Conservation (phyloP, 2,329 filamentous ascomycete species). For the Knufia petricola region DNA sequence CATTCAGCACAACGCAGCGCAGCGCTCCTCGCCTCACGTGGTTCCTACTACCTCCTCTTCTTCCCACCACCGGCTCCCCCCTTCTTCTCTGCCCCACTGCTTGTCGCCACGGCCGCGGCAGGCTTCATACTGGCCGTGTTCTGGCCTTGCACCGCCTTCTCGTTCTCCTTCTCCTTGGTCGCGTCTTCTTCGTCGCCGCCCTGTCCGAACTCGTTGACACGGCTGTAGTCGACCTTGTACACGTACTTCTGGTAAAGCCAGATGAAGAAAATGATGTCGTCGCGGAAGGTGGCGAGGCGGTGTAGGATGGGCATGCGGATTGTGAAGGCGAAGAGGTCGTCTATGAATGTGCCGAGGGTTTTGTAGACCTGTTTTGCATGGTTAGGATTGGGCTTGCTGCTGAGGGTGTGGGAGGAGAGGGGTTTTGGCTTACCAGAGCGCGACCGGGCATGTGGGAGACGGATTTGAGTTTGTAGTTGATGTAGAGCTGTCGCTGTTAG, state of each 20-base stretch:
- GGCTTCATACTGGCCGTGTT: slow-evolving; percentile 21
- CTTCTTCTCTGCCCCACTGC: slow-evolving; percentile 16
- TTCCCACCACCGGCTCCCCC: slow-evolving; percentile 16
- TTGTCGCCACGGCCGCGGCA: slow-evolving; percentile 15
- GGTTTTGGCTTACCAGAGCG: slow-evolving; percentile 94
- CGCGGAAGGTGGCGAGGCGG: slow-evolving; percentile 79
- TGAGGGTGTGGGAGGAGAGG: slow-evolving; percentile 65
- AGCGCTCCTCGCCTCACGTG: too few relatives aligned
- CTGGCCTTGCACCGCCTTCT: slow-evolving; percentile 18
- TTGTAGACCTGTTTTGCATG: slow-evolving; percentile 99
- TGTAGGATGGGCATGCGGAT: slow-evolving; percentile 98
- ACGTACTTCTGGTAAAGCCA: slow-evolving; percentile 92
- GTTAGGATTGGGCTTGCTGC: slow-evolving; percentile 38
- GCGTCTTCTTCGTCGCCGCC: slow-evolving; percentile 74
- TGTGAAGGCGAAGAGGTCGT: slow-evolving; percentile 95
- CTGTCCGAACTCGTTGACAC: slow-evolving; percentile 97
- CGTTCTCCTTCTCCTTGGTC: slow-evolving; percentile 11
- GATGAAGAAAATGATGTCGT: slow-evolving; percentile 97
- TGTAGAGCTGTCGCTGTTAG: slow-evolving; percentile 59
- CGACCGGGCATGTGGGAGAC: slow-evolving; percentile 85
- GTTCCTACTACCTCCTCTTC: slow-evolving; percentile 18
- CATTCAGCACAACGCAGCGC: too few relatives aligned
- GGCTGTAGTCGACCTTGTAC: slow-evolving; percentile 82
- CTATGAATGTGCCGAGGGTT: slow-evolving; percentile 97
- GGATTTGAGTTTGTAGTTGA: slow-evolving; percentile 89